phyloP scores from a whole-genome alignment of 768 basidiomycete genomes.

The Fomitopsis pulvina region DNA sequence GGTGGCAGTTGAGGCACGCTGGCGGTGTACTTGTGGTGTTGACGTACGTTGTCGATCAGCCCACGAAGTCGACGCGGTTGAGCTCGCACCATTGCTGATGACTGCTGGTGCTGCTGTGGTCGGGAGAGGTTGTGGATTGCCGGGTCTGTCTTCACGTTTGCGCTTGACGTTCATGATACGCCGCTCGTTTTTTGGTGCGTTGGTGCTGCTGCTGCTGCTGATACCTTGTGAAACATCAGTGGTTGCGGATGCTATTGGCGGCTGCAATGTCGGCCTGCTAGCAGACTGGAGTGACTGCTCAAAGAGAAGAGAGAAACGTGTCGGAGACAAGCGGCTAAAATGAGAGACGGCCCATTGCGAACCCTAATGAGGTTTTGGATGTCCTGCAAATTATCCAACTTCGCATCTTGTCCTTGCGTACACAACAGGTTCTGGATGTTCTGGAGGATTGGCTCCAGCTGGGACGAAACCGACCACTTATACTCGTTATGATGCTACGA shows the following conservation, averaged over 20 bases:
- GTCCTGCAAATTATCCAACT: constrained; percentile 13
- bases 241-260: constrained; percentile 3
- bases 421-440: constrained; percentile 13
- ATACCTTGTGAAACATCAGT: constrained; percentile 19
- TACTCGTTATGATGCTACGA: constrained; percentile 15
- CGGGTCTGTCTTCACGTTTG: constrained; percentile 10
- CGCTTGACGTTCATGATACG: constrained; percentile 21
- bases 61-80: background rate
- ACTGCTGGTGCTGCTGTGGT: constrained; percentile 1
- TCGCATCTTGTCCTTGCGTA: constrained; percentile 5
- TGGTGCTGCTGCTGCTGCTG: constrained; percentile 7
- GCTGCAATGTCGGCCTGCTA: constrained; percentile 6
- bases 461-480: constrained; percentile 13
- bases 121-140: background rate
- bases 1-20: background rate
- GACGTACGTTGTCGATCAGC: constrained; percentile 1
- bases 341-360: constrained; percentile 27
- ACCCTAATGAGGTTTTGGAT: constrained; percentile 24
- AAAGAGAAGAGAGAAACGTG: constrained; percentile 22
- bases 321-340: constrained; percentile 22
- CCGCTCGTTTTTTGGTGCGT: constrained; percentile 10
- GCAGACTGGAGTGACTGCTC: constrained; percentile 20
- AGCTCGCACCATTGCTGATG: background rate
- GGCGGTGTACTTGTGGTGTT: background rate
- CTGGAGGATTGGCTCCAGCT: constrained; percentile 9